Conservation (phyloP, 768 basidiomycete genomes). For the Hypholoma sublateritium region DNA sequence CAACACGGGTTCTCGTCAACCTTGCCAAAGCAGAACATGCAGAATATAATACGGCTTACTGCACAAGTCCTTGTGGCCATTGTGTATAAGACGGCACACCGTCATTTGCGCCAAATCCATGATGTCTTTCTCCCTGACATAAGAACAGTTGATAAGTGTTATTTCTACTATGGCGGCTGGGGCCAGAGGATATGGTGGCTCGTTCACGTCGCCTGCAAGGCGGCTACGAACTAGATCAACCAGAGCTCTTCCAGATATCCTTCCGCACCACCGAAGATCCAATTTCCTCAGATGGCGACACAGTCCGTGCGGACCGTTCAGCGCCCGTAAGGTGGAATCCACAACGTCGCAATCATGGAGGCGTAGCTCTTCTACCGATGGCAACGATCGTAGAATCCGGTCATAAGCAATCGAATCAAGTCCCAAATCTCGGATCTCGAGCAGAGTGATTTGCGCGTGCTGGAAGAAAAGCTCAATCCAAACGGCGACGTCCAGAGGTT, state of each 20-base stretch:
- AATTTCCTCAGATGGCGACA: constrained; percentile 49
- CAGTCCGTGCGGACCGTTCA: constrained; percentile 37
- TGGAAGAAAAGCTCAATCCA: constrained; percentile 26
- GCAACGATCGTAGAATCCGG: constrained; percentile 26
- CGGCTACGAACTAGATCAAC: constrained; percentile 50
- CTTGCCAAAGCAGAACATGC: constrained; percentile 4
- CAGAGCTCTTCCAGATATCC: constrained; percentile 49
- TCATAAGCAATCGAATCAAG: constrained; percentile 39
- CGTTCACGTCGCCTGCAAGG: constrained; percentile 3
- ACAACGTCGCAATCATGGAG: constrained; percentile 61
- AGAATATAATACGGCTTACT: constrained; percentile 37
- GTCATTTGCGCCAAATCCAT: constrained; percentile 47
- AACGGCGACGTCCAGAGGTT: constrained; percentile 11
- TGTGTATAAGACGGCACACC: constrained; percentile 45
- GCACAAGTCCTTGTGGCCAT: constrained; percentile 47
- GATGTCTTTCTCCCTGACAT: constrained; percentile 55
- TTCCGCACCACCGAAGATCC: constrained; percentile 61
- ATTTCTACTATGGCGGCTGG: constrained; percentile 40
- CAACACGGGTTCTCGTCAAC: not conserved
- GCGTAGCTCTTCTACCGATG: constrained; percentile 44
- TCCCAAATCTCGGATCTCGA: constrained; percentile 52
- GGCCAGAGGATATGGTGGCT: not conserved
- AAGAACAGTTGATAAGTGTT: constrained; percentile 56
- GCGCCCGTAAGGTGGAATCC: constrained; percentile 38
- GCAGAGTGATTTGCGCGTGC: constrained; percentile 32